phyloP scores from a whole-genome alignment of 169 alveolate species.

The Babesia divergens region DNA sequence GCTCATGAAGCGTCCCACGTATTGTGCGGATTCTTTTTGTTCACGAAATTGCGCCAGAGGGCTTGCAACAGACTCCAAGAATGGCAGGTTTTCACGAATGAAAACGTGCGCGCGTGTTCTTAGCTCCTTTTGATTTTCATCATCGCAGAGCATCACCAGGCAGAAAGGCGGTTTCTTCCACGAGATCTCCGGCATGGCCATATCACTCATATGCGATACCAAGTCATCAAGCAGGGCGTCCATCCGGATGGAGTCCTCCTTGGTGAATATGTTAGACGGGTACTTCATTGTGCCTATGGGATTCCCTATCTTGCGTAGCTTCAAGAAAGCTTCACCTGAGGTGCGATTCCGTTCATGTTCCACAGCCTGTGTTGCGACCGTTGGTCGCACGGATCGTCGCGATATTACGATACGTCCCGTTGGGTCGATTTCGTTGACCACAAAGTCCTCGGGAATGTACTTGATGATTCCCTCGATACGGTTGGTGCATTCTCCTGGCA shows the following conservation, averaged over 20 bases:
- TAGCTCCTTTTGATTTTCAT: slow-evolving; percentile 15
- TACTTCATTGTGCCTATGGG: slow-evolving; percentile 14
- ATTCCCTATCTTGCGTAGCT: slow-evolving; percentile 22
- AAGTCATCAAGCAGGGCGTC: slow-evolving; percentile 22
- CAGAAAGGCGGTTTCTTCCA: slow-evolving; percentile 27
- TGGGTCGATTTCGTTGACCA: slow-evolving; percentile 57
- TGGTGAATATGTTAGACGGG: slow-evolving; percentile 41
- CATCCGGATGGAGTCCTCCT: slow-evolving; percentile 21
- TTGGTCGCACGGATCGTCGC: not conserved
- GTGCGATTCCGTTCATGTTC: slow-evolving; percentile 18
- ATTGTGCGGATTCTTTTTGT: not conserved
- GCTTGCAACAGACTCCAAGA: slow-evolving; percentile 37
- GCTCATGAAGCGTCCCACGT: not conserved
- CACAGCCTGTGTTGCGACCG: slow-evolving; percentile 21
- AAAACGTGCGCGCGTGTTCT: slow-evolving; percentile 37
- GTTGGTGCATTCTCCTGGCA: slow-evolving; percentile 17
- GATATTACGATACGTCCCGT: slow-evolving; percentile 26
- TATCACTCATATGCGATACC: slow-evolving; percentile 4
- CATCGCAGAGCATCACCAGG: not conserved
- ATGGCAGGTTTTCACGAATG: slow-evolving; percentile 46
- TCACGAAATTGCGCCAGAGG: not conserved
- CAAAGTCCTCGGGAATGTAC: slow-evolving; percentile 46
- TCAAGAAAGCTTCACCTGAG: slow-evolving; percentile 35
- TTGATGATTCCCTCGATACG: slow-evolving; percentile 50
- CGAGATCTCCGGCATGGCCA: not conserved